Conservation (phyloP, 768 basidiomycete species). For the Rhizopogon sp. region DNA sequence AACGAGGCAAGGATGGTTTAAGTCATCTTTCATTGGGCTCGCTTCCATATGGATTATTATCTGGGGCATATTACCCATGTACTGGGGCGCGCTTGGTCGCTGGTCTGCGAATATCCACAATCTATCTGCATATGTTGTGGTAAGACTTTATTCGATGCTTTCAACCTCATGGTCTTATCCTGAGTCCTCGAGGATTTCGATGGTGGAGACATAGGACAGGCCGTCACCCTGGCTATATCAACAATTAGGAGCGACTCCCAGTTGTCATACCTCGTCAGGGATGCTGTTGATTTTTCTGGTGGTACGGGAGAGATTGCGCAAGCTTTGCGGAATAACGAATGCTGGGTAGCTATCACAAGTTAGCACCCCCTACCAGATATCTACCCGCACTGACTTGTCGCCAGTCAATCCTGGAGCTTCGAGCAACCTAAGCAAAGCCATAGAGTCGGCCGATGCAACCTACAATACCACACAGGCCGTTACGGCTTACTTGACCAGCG, state of each 20-base stretch:
- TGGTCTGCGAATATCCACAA: conserved; percentile 32
- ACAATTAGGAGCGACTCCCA: conserved; percentile 23
- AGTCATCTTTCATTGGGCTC: conserved; percentile 32
- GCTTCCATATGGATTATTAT: conserved; percentile 39
- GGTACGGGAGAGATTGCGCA: conserved; percentile 36
- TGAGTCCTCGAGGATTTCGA: conserved; percentile 48
- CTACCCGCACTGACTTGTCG: conserved; percentile 13
- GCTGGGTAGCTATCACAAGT: conserved; percentile 48
- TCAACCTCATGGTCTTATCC: not conserved
- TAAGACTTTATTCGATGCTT: conserved; percentile 24
- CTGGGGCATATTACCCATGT: conserved; percentile 48
- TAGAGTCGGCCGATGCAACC: conserved; percentile 34
- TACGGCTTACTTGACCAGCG: conserved; percentile 42
- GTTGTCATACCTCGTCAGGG: conserved; percentile 41
- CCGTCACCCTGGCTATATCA: conserved; percentile 35
- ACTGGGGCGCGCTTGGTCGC: conserved; percentile 54
- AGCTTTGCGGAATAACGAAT: conserved; percentile 42
- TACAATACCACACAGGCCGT: conserved; percentile 48
- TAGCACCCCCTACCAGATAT: conserved; percentile 21
- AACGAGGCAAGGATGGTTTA: conserved; percentile 36
- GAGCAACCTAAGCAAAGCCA: conserved; percentile 28
- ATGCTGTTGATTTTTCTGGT: conserved; percentile 38
- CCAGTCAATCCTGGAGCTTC: conserved; percentile 41
- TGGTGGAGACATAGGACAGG: conserved; percentile 44
- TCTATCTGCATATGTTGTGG: conserved; percentile 50